Conservation (phyloP, 2,329 filamentous ascomycete species). For the Albifimbria verrucaria region DNA sequence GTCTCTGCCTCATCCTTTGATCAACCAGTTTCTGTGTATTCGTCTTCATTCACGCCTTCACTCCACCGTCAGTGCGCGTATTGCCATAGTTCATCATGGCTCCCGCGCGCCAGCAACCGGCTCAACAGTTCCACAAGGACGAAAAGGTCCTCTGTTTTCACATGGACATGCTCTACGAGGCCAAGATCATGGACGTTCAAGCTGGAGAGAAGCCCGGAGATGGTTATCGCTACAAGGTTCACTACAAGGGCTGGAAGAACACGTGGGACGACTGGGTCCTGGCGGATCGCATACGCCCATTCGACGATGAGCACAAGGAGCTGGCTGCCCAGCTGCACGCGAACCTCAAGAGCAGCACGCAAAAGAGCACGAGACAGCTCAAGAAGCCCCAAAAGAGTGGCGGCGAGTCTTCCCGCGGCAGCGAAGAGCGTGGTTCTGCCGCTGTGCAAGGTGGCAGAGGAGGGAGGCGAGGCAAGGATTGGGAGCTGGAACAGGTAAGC, state of each 20-base stretch:
- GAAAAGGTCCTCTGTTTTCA: slow-evolving; percentile 97
- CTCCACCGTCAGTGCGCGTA: too few relatives aligned
- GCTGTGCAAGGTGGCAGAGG: slow-evolving; percentile 62
- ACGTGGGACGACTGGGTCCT: slow-evolving; percentile 99
- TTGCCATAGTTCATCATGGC: slow-evolving; percentile 30
- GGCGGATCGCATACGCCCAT: slow-evolving; percentile 88
- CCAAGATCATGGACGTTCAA: slow-evolving; percentile 83
- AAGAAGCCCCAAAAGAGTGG: slow-evolving; percentile 43
- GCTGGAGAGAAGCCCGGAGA: slow-evolving; percentile 65
- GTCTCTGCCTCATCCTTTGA: too few relatives aligned
- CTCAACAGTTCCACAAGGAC: slow-evolving; percentile 64
- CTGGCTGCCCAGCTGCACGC: slow-evolving; percentile 71
- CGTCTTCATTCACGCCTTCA: too few relatives aligned
- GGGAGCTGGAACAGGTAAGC: slow-evolving; percentile 76
- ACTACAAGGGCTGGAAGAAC: slow-evolving; percentile 99
- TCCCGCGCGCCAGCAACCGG: slow-evolving; percentile 39
- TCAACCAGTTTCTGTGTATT: too few relatives aligned
- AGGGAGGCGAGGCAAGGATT: slow-evolving; percentile 72
- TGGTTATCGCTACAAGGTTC: slow-evolving; percentile 83
- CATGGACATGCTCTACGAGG: slow-evolving; percentile 94
- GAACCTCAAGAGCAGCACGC: slow-evolving; percentile 61
- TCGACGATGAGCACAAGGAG: slow-evolving; percentile 92
- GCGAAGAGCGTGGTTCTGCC: slow-evolving; percentile 69
- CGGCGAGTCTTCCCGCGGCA: slow-evolving; percentile 59
- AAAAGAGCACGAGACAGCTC: slow-evolving; percentile 49